Percentiles rank a stretch among this genome's conserved stretches.
These are phyloP conservation scores for Fusarium denticulatum DNA, from an alignment of 2,329 filamentous ascomycete species.

Conservation along the genomic window DNA sequence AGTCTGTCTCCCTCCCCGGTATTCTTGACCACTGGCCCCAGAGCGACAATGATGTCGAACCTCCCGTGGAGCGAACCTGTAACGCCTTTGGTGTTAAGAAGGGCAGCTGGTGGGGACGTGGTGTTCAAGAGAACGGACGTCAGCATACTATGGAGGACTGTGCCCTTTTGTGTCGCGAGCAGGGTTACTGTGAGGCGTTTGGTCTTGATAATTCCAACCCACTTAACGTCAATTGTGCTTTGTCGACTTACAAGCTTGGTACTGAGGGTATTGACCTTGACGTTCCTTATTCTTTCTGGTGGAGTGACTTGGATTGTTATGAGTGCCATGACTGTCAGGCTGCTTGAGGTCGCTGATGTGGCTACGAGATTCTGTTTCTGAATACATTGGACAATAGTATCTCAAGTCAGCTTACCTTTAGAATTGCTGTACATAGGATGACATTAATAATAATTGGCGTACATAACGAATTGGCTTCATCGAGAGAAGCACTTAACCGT, in stretches of 20 bases:
- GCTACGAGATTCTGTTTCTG: rapidly evolving
- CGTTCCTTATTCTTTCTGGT: neutral
- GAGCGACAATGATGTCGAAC: neutral
- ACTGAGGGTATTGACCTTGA: constrained; percentile 5
- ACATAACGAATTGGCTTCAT: rapidly evolving
- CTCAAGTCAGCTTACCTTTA: rapidly evolving
- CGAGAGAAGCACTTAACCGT: neutral
- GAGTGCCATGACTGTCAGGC: constrained; percentile 7
- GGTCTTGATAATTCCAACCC: neutral
- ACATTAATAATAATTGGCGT: rapidly evolving
- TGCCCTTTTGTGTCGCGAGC: neutral
- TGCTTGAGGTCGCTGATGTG: neutral
- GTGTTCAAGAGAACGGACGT: neutral
- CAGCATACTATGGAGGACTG: constrained; percentile 18
- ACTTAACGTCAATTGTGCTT: neutral
- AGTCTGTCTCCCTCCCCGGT: neutral
- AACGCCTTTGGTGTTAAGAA: constrained; percentile 9
- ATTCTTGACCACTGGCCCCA: constrained; percentile 1
- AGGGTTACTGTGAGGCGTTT: neutral
- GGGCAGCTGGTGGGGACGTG: neutral
- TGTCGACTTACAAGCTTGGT: constrained; percentile 2
- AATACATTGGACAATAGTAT: too few species aligned
- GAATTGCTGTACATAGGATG: neutral
- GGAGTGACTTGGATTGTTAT: constrained; percentile 13
- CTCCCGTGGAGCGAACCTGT: neutral